Evolutionary conservation across 768 basidiomycete genomes (phyloP), one percentile per base, ranked within the genome.

Genomic region (Hemileccinum impolitum): DNA sequence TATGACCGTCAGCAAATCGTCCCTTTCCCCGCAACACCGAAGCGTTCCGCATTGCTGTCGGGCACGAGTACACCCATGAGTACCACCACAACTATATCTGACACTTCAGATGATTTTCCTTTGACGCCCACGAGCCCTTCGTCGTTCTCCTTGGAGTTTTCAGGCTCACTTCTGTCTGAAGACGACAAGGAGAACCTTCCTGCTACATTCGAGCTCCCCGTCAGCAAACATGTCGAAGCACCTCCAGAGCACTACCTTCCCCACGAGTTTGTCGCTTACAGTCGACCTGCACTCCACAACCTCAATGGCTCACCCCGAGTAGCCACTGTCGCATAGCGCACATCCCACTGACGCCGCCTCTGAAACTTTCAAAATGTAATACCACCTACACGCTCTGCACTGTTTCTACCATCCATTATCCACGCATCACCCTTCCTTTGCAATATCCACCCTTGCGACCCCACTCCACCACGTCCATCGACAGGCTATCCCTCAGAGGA

Each of bases 161-260:
- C 81, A 49, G 81, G 85, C 57, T 73, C 78, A 3, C 79, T 80
- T 62, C 70, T 77, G 67, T 75, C 65, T 61, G 82, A 84, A 45
- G 82, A 82, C 53, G 85, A 90, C 69, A 92, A 92, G 76, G 89
- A 92, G 73, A 92, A 92, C 60, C 69, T 82, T 48, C 76, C 81
- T 19, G 75, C 81, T 39, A 75, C 79, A 25, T 87, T 87, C 59
- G 85, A 90, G 70, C 82, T 85, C 47, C 75, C 82, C 51, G 67
- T 87, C 59, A 87, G 82, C 70, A 87, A 89, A 67, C 79, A 78
- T 55, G 70, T 79, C 53, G 88, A 88, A 63, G 72, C 74, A 47
- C 72, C 81, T 30, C 83, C 86, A 41, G 87, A 90, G 53, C 86
- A 89, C 63, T 87, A 75, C 66, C 79, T 88, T 49, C 87, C 88